Evolutionary conservation across 2,329 filamentous ascomycete genomes (phyloP).

Genomic region (Diaporthe batatas): DNA sequence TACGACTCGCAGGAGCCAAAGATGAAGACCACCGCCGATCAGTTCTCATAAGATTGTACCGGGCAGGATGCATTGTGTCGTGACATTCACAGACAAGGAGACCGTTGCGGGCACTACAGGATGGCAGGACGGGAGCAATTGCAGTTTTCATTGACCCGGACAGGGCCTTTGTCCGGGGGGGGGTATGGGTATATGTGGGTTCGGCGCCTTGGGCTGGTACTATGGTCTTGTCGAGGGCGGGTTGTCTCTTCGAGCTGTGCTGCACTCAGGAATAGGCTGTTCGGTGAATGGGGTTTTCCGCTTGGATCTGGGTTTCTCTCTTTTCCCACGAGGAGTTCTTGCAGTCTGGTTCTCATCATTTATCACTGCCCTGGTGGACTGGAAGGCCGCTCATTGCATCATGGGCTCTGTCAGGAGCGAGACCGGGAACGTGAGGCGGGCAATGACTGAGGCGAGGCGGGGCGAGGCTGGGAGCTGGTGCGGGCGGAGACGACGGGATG

Average conservation of each 20-base stretch:
- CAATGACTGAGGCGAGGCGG: background rate
- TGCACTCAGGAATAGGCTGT: background rate
- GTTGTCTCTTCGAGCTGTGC: background rate
- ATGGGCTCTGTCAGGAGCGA: background rate
- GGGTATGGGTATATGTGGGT: background rate
- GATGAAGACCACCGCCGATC: conserved; percentile 39
- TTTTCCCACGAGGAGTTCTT: conserved; percentile 1
- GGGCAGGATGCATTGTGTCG: background rate
- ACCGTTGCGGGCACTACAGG: background rate
- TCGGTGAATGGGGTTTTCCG: conserved; percentile 10
- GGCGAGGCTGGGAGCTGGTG: conserved; percentile 23
- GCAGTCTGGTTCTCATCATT: background rate
- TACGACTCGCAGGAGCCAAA: conserved; percentile 43
- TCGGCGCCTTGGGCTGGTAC: conserved; percentile 22
- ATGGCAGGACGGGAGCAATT: background rate
- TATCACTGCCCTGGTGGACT: background rate
- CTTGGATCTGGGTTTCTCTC: background rate
- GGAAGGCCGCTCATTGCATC: conserved; percentile 18
- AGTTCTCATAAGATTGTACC: conserved; percentile 22
- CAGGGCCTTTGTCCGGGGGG: conserved; percentile 7
- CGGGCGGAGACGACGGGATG: conserved; percentile 27
- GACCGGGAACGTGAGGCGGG: background rate
- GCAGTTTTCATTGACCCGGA: background rate
- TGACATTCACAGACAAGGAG: background rate
- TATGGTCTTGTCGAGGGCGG: background rate